Evolutionary conservation across 2,329 filamentous ascomycete genomes (phyloP), one percentile per base, ranked within the genome.

Genomic region (Macrophomina pseudophaseolina): DNA sequence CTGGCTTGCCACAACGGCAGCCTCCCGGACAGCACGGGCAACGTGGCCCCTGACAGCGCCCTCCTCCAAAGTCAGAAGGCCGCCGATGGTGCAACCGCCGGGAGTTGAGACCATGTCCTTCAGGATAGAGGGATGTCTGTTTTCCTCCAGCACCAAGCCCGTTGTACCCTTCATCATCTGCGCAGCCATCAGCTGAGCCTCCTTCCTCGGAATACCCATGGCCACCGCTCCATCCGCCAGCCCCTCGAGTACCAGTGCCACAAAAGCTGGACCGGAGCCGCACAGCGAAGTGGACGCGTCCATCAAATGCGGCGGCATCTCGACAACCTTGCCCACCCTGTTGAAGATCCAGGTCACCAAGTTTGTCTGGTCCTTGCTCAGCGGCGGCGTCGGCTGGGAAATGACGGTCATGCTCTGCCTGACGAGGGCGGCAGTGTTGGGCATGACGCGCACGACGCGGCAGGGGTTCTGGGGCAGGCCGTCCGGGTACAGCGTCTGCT

Each of bases 341-440:
- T 83, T 87, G 82, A 94, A 94, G 72, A 94, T 91, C 88, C 90
- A 93, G 35, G 86, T 88, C 18, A 93, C 85, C 11, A 94, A 83
- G 18, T 73, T 68, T 74, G 85, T 81, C 35, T 84, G 84, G 18
- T 82, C 79, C 1, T 82, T 74, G 5, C 85, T 81, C 14, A 92
- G 81, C 3, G 88, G 84, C 8, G 88, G 87, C 8, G 81, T 82
- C 6, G 85, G 83, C 0, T 85, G 88, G 56, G 87, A 88, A 71
- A 97, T 90, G 64, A 95, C 83, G 8, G 82, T 94, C 91, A 95
- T 95, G 71, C 87, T 89, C 78, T 96, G 90, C 54, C 91, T 82
- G 67, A 96, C 90, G 58, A 91, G 85, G 32, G 89, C 89, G 11
- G 92, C 92, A 0, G 91, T 94, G 81, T 96, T 96, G 71, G 92